Evolutionary conservation across 2,329 filamentous ascomycete species (phyloP).

Genomic region (Hortaea sp.): DNA sequence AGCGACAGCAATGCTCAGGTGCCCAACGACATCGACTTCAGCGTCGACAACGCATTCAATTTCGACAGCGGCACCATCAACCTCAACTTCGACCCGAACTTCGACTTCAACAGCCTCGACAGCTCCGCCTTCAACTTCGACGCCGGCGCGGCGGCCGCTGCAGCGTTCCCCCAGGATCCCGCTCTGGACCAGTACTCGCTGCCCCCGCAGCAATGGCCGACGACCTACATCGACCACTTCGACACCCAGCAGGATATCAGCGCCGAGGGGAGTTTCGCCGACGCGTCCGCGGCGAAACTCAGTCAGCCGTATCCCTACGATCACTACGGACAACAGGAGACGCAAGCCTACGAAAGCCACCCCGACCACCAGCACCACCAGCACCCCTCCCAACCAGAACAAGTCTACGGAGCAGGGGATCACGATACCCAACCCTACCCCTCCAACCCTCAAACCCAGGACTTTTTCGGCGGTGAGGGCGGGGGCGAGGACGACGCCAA

Average conservation of each 20-base stretch:
- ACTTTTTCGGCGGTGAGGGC: too few species aligned
- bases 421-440: too few species aligned
- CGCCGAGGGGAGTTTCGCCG: conserved; percentile 2
- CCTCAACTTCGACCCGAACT: conserved; percentile 27
- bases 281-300: neutral
- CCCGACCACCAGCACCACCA: neutral
- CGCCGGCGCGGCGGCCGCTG: neutral
- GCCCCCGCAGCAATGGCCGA: conserved; percentile 8
- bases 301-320: neutral
- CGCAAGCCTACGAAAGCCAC: too few species aligned
- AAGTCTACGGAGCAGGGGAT: too few species aligned
- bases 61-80: conserved; percentile 31
- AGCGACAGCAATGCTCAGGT: conserved; percentile 8
- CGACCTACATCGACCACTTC: conserved; percentile 8
- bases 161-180: conserved; percentile 14
- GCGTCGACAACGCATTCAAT: conserved; percentile 28
- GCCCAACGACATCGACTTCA: conserved; percentile 9
- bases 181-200: conserved; percentile 12
- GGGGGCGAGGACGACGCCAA: too few species aligned
- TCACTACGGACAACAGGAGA: too few species aligned
- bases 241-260: conserved; percentile 5
- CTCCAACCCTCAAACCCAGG: too few species aligned
- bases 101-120: conserved; percentile 17
- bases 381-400: too few species aligned
- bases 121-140: conserved; percentile 22